Base-by-base conservation (phyloP, 129 eudicot species). In the Ambrosia trifida region DNA sequence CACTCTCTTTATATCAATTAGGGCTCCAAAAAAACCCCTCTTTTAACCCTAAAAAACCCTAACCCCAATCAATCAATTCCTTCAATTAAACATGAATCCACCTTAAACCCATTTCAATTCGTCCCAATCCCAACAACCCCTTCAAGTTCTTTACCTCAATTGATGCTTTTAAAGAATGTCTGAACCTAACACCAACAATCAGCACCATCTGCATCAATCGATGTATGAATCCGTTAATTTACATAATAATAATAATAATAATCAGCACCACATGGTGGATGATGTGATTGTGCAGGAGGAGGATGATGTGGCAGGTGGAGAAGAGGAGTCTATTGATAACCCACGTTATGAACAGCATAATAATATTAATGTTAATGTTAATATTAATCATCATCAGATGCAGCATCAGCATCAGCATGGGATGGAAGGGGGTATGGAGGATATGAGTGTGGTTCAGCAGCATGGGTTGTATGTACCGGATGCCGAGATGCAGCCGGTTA, bases 291-390 rank as follows among this genome's bases (percentile, higher is more conserved):
- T 47, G 5, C 72, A 85, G 3, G 96, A 88, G 8, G 91, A 72
- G 12, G 86, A 66, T 49, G 95, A 79, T 36, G 83, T 68, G 67
- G 86, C 77, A 0, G 78, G 68, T 13, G 87, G 85, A 0, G 81
- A 75, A 66, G 82, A 70, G 11, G 96, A 90, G 31, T 78, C 94
- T 10, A 74, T 85, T 12, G 89, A 87, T 43, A 63, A 85, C 64
- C 86, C 93, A 76, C 87, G 85, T 16, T 88, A 85, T 70, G 91
- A 82, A 50, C 78, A 59, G 74, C 74, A 87, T 28, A 78, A 82
- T 40, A 8, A 40, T 40, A 24, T 24, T 24, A 24, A 24, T 24
- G 28, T 24, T 24, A 40, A 40, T 40, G 9, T 40, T 40, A 40
- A 40, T 40, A 40, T 40, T 40, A 40, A 40, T 66, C 84, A 41